Percentiles rank a stretch among this genome's conserved stretches.
These are phyloP conservation scores for Hondaea fermentalgiana DNA, from an alignment of 108 stramenopile genomes.

Conservation along the genomic window DNA sequence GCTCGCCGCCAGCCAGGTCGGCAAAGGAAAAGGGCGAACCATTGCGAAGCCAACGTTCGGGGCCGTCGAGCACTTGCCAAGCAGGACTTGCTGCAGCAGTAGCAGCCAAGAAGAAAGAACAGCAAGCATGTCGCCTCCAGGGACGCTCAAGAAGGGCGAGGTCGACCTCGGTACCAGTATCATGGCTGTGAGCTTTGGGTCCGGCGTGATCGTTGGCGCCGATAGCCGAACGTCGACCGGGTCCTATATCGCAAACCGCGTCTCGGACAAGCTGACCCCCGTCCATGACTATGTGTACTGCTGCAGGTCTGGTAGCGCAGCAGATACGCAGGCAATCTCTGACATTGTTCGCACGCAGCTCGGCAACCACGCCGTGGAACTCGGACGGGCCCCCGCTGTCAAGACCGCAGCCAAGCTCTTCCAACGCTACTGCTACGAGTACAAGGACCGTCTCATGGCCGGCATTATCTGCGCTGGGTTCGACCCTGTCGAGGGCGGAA, in stretches of 20 bases:
- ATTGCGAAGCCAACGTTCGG: too few relatives aligned
- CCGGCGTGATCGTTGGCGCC: conserved; percentile 88
- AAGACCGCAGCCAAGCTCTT: conserved; percentile 82
- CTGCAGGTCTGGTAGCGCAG: conserved; percentile 86
- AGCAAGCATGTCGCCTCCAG: neutral
- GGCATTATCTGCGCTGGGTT: conserved; percentile 95
- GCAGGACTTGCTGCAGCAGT: neutral
- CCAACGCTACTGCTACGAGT: conserved; percentile 72
- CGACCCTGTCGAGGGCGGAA: conserved; percentile 80
- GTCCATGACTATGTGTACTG: conserved; percentile 83
- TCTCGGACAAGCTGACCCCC: conserved; percentile 83
- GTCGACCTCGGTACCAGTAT: conserved; percentile 85
- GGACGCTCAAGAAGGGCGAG: conserved; percentile 27
- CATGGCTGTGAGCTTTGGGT: conserved; percentile 77
- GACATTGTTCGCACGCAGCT: conserved; percentile 80
- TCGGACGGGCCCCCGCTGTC: conserved; percentile 71
- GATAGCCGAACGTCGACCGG: conserved; percentile 94
- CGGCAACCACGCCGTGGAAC: conserved; percentile 61
- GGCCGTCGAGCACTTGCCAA: neutral
- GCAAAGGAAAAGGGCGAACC: too few relatives aligned
- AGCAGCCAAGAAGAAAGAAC: neutral
- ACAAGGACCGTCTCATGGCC: conserved; percentile 87
- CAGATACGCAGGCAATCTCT: conserved; percentile 89
- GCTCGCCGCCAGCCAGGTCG: too few relatives aligned
- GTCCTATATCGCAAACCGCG: conserved; percentile 88